A percentile compares a stretch with the other conserved stretches of the same genome.
Evolutionary conservation across 768 basidiomycete species (phyloP).

Genomic region (Hericium erinaceus): DNA sequence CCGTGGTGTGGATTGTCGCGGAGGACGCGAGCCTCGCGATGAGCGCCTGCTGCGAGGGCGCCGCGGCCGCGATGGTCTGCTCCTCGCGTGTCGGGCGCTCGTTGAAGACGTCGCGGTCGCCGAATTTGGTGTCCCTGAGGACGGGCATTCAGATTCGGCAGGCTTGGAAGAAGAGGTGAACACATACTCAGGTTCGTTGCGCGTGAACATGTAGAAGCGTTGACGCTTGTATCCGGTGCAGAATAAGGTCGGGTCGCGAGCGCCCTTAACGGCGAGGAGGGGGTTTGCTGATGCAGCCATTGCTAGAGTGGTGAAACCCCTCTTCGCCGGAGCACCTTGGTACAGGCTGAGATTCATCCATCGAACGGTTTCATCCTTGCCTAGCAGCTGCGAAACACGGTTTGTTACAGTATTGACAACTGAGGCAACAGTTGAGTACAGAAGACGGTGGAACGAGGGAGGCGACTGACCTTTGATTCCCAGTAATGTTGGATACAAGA

Average conservation of each 20-base stretch:
- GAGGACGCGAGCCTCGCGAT: slow-evolving; percentile 67
- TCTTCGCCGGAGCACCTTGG: slow-evolving; percentile 89
- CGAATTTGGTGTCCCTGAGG: slow-evolving; percentile 69
- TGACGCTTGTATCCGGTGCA: slow-evolving; percentile 89
- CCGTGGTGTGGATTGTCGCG: slow-evolving; percentile 89
- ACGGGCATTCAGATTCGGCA: neutral
- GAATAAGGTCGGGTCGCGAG: slow-evolving; percentile 84
- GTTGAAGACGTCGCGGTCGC: slow-evolving; percentile 96
- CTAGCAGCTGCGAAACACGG: slow-evolving; percentile 77
- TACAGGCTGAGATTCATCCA: slow-evolving; percentile 86
- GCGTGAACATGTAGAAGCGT: slow-evolving; percentile 92
- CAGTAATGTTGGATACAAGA: slow-evolving; percentile 86
- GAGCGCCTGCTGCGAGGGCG: slow-evolving; percentile 38
- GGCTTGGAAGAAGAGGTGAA: neutral
- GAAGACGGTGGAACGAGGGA: slow-evolving; percentile 1
- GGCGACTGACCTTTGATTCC: slow-evolving; percentile 77
- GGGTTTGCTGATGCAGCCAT: slow-evolving; percentile 97
- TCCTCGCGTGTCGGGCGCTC: slow-evolving; percentile 96
- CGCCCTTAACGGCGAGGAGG: slow-evolving; percentile 76
- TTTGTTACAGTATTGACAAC: slow-evolving; percentile 95
- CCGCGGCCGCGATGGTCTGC: slow-evolving; percentile 71
- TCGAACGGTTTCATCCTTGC: slow-evolving; percentile 89
- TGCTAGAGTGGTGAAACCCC: slow-evolving; percentile 75
- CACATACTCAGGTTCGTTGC: slow-evolving; percentile 80
- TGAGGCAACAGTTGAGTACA: slow-evolving; percentile 20